phyloP scores from a whole-genome alignment of 768 basidiomycete genomes.

The Rhodosporidiobolus sp. region DNA sequence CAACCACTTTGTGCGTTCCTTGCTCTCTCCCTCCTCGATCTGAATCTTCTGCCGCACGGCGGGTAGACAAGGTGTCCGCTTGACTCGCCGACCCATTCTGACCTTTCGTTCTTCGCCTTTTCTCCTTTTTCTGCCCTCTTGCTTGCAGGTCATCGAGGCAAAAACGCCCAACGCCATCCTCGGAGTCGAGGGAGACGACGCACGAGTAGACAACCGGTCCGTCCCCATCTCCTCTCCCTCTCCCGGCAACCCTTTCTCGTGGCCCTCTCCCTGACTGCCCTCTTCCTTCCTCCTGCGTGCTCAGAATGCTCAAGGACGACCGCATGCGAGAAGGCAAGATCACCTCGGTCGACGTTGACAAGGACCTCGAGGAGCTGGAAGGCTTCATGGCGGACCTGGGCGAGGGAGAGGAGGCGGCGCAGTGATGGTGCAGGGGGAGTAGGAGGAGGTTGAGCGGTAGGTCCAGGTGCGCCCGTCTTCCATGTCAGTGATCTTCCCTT shows the following conservation, averaged over 20 bases:
- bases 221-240: constrained; percentile 42
- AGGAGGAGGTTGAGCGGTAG: too few relatives aligned
- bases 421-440: too few relatives aligned
- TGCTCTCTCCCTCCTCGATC: neutral
- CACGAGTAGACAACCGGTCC: constrained; percentile 78
- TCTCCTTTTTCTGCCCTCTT: too few relatives aligned
- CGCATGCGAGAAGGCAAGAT: constrained; percentile 3
- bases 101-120: neutral
- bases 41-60: too few relatives aligned
- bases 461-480: too few relatives aligned
- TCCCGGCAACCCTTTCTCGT: too few relatives aligned
- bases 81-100: neutral
- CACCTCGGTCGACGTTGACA: neutral
- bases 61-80: too few relatives aligned
- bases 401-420: neutral
- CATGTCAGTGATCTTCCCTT: too few relatives aligned
- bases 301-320: constrained; percentile 2
- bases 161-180: constrained; percentile 83
- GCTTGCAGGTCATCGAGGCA: constrained; percentile 76
- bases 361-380: neutral
- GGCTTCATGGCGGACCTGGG: neutral
- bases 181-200: constrained; percentile 87
- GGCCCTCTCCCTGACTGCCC: too few relatives aligned
- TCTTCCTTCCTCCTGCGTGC: too few relatives aligned
- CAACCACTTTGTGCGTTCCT: constrained; percentile 83